Evolutionary conservation across 2,329 filamentous ascomycete genomes (phyloP).

Genomic region (Claviceps africana): DNA sequence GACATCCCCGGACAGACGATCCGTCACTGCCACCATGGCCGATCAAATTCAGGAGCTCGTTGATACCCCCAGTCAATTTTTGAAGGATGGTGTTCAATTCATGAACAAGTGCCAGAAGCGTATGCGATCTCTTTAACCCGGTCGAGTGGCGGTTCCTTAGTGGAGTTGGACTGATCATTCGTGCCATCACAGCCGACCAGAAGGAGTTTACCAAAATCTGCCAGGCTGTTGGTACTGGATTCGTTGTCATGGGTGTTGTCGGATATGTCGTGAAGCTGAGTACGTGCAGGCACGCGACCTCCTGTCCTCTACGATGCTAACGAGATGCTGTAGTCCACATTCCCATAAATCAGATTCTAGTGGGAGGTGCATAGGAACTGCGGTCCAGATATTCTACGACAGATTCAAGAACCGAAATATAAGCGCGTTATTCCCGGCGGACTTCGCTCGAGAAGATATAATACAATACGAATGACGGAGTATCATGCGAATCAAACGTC

Average conservation of each 20-base stretch:
- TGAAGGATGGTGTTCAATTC: conserved; percentile 47
- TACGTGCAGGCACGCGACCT: conserved; percentile 20
- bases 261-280: conserved; percentile 59
- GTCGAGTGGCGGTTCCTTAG: background rate
- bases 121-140: conserved; percentile 20
- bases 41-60: conserved; percentile 58
- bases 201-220: conserved; percentile 31
- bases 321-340: conserved; percentile 41
- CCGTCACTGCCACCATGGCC: conserved; percentile 33
- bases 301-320: background rate
- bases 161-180: background rate
- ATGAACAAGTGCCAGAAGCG: conserved; percentile 49
- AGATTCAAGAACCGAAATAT: background rate
- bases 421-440: background rate
- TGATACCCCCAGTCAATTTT: conserved; percentile 53
- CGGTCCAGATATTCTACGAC: background rate
- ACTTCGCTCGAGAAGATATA: background rate
- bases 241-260: conserved; percentile 56
- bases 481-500: background rate
- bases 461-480: background rate
- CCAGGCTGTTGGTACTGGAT: conserved; percentile 53
- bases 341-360: conserved; percentile 56
- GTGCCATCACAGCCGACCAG: conserved; percentile 21
- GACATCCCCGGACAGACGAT: background rate
- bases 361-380: conserved; percentile 44